These are phyloP conservation scores for Coffea canephora DNA, from an alignment of 257 asterid genomes.

Conservation along the genomic window DNA sequence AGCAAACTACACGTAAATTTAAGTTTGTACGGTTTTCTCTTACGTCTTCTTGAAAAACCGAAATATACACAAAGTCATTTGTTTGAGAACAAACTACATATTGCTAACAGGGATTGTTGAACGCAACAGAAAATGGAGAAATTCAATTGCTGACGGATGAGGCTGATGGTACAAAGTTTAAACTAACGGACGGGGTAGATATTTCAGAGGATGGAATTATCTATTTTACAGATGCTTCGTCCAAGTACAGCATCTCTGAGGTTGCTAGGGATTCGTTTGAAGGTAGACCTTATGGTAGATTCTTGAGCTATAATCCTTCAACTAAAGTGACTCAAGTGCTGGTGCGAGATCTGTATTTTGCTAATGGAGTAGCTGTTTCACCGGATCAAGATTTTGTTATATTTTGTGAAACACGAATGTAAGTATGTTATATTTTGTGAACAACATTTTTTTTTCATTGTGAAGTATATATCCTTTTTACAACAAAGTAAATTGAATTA, in stretches of 20 bases:
- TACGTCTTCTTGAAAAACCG: too few relatives aligned
- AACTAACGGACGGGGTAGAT: slow-evolving; percentile 70
- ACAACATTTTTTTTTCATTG: too few relatives aligned
- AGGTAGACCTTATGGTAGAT: slow-evolving; percentile 71
- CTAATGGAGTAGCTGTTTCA: slow-evolving; percentile 77
- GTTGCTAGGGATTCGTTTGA: slow-evolving; percentile 36
- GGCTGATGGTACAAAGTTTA: slow-evolving; percentile 71
- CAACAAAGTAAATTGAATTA: too few relatives aligned
- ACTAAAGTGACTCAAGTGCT: slow-evolving; percentile 59
- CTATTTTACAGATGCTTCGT: slow-evolving; percentile 83
- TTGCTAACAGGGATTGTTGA: slow-evolving; percentile 63
- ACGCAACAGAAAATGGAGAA: slow-evolving; percentile 52
- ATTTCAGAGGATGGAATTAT: slow-evolving; percentile 54
- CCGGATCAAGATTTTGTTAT: slow-evolving; percentile 57
- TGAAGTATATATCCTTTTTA: too few relatives aligned
- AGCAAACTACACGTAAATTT: too few relatives aligned
- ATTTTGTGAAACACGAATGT: slow-evolving; percentile 72
- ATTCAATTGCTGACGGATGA: slow-evolving; percentile 56
- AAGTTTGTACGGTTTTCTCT: too few relatives aligned
- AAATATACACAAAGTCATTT: too few relatives aligned
- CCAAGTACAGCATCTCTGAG: slow-evolving; percentile 39
- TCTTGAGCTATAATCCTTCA: slow-evolving; percentile 69
- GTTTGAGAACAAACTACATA: not conserved
- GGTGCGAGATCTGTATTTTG: slow-evolving; percentile 51
- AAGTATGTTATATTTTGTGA: slow-evolving; percentile 17